Conservation (phyloP, 371 early-diverging fungal genomes). For the Mucor mucedo region DNA sequence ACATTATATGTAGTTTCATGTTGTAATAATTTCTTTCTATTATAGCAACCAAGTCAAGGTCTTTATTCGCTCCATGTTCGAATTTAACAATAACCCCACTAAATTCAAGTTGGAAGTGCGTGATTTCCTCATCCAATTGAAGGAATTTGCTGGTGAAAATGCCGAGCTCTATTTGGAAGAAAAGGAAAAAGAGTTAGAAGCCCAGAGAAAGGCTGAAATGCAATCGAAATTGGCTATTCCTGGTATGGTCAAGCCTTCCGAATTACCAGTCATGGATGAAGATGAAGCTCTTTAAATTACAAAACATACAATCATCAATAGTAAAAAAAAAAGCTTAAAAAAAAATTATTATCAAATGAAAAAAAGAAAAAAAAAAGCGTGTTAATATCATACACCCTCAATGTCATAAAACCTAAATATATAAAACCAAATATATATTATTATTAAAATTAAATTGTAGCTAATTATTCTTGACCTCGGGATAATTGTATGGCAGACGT, state of each 20-base stretch:
- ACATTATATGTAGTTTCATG: background rate
- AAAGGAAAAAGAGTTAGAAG: slow-evolving; percentile 86
- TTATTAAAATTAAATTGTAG: background rate
- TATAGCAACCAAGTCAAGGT: slow-evolving; percentile 79
- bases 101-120: slow-evolving; percentile 92
- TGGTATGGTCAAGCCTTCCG: slow-evolving; percentile 96
- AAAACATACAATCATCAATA: background rate
- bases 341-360: background rate
- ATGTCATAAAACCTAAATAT: background rate
- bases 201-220: slow-evolving; percentile 78
- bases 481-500: slow-evolving; percentile 23
- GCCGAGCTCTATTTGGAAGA: slow-evolving; percentile 92
- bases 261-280: slow-evolving; percentile 76
- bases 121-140: slow-evolving; percentile 96
- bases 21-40: background rate
- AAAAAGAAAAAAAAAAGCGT: slow-evolving; percentile 9
- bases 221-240: slow-evolving; percentile 90
- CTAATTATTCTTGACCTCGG: background rate
- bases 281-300: slow-evolving; percentile 53
- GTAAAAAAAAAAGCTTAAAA: background rate
- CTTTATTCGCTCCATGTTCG: slow-evolving; percentile 90
- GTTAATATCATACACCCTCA: background rate
- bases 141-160: slow-evolving; percentile 94
- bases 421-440: background rate
- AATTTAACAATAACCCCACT: slow-evolving; percentile 73